Evolutionary conservation across 139 green algal species (phyloP).

Genomic region (Eudorina sp.): DNA sequence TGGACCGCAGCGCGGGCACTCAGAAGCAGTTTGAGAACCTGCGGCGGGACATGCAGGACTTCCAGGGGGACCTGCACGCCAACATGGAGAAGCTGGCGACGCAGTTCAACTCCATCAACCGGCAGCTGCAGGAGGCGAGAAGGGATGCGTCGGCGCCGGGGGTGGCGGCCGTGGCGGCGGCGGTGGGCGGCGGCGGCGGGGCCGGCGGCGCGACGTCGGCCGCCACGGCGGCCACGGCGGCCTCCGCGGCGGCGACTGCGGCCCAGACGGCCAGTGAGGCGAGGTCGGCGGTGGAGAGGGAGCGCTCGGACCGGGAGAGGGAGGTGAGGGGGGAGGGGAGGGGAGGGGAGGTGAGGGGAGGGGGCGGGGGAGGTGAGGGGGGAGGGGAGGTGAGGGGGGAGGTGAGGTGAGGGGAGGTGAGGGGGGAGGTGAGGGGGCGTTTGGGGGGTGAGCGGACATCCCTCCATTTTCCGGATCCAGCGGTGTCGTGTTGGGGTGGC

Average conservation of each 20-base stretch:
- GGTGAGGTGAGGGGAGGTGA: too few relatives aligned
- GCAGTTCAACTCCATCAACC: slow-evolving; percentile 46
- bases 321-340: slow-evolving; percentile 25
- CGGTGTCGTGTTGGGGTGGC: background rate
- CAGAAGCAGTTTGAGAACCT: slow-evolving; percentile 40
- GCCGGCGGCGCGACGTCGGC: background rate
- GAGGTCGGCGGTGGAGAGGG: slow-evolving; percentile 13
- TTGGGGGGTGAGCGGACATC: too few relatives aligned
- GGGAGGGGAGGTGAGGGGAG: too few relatives aligned
- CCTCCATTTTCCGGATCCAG: too few relatives aligned
- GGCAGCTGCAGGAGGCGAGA: background rate
- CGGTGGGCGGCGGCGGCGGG: slow-evolving; percentile 5
- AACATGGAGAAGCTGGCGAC: slow-evolving; percentile 47
- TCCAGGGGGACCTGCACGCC: slow-evolving; percentile 37
- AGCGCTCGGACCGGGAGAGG: slow-evolving; percentile 20
- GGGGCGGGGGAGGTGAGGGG: too few relatives aligned
- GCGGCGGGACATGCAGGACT: slow-evolving; percentile 22
- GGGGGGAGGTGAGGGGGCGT: too few relatives aligned
- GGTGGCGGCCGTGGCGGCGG: background rate
- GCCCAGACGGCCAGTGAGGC: slow-evolving; percentile 37
- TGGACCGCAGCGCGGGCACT: slow-evolving; percentile 10
- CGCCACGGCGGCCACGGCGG: slow-evolving; percentile 34
- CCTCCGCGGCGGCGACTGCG: slow-evolving; percentile 28
- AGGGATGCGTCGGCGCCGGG: background rate
- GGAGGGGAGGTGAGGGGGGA: too few relatives aligned